Evolutionary conservation across 139 green algal genomes (phyloP), one percentile per base, ranked within the genome.

Genomic region (Volvox reticuliferus): DNA sequence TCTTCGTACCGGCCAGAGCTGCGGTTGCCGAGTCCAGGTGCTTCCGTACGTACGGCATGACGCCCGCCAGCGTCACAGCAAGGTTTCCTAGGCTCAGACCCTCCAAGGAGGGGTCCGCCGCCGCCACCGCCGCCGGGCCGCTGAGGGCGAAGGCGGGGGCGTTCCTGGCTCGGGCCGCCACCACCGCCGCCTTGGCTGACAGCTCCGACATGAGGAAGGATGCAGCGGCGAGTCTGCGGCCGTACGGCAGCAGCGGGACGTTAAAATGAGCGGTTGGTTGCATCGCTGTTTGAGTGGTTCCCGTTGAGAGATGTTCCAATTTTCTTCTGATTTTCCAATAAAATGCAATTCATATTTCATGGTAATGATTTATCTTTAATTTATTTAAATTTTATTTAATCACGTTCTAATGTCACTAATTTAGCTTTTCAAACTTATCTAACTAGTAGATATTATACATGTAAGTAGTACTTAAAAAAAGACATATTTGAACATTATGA

Each of bases 11-110:
- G 13, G 73, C 55, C 6, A 90, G 86, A 32, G 86, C 86, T 50
- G 86, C 86, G 30, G 86, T 85, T 2, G 86, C 86, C 16, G 68
- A 55, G 75, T 90, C 86, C 73, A 90, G 73, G 17, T 90, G 86
- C 32, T 36, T 35, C 32, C 75, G 50, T 50, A 90, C n/a, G 12
- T 5, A 35, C 32, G 73, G 55, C 86, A 85, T 36, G 21, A 90
- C 73, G 22, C 26, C 36, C 63, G 44, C 85, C 69, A 82, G 35
- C 37, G 17, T 22, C 69, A 14, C 69, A 44, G 85, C 85, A 69
- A 89, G 36, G 1, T 82, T 30, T 9, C 69, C 44, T 0, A 71
- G 85, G 5, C 20, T 55, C 37, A 82, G 17, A 12, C 85, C 18
- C 69, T 79, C 69, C n/a, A 89, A 37, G 44, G 63, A 50, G 36